These are phyloP conservation scores for Colletotrichum salicis DNA, from an alignment of 2,329 filamentous ascomycete genomes.

Conservation along the genomic window DNA sequence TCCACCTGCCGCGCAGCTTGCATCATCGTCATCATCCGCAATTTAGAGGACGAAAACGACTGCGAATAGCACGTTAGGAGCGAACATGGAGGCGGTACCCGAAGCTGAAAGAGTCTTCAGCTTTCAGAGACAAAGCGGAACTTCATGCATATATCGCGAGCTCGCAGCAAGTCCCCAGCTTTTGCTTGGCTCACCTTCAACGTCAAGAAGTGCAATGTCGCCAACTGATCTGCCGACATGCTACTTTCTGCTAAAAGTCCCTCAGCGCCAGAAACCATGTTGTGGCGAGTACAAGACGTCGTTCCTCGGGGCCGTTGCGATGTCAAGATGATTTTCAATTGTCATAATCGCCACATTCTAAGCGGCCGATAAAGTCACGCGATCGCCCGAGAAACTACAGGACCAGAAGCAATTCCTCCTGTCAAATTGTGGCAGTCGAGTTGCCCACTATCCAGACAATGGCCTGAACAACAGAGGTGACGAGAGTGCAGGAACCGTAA, in stretches of 20 bases:
- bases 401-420: neutral
- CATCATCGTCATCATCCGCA: neutral
- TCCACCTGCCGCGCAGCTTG: conserved; percentile 21
- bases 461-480: neutral
- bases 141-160: neutral
- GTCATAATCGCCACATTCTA: neutral
- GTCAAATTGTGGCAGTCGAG: neutral
- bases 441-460: neutral
- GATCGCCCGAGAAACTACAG: neutral
- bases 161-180: neutral
- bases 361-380: neutral
- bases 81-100: neutral
- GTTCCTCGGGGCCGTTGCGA: neutral
- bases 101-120: neutral
- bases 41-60: neutral
- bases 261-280: neutral
- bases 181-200: neutral
- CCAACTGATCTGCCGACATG: too few species aligned
- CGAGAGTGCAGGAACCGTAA: neutral
- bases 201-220: neutral
- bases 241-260: neutral
- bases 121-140: neutral
- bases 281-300: neutral
- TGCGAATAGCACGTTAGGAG: neutral
- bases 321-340: neutral